These are phyloP conservation scores for Fomitopsis betulina DNA, from an alignment of 1,284 basidiomycete species.

Conservation along the genomic window DNA sequence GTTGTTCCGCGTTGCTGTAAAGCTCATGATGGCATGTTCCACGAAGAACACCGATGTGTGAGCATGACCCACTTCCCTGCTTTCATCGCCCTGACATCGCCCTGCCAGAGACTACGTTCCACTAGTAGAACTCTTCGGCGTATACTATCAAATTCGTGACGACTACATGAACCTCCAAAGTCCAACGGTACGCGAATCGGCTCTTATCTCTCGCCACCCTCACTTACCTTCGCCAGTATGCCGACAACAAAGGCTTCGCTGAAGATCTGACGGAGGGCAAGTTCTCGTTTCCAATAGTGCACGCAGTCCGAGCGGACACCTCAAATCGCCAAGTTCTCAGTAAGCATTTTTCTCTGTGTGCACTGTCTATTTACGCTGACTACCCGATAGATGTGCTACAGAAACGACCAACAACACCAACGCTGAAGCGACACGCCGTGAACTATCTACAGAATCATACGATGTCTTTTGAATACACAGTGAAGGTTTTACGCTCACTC, in stretches of 20 bases:
- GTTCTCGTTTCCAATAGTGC: constrained; percentile 92
- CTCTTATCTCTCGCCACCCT: neutral
- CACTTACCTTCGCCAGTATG: constrained; percentile 55
- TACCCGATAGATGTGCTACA: constrained; percentile 72
- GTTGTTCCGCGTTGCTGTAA: constrained; percentile 88
- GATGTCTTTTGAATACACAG: constrained; percentile 47
- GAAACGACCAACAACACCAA: constrained; percentile 78
- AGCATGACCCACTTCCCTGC: constrained; percentile 21
- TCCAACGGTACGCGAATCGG: constrained; percentile 49
- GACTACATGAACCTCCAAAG: constrained; percentile 97
- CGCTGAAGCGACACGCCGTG: constrained; percentile 76
- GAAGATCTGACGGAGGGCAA: constrained; percentile 96
- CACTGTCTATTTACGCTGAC: neutral
- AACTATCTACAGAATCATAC: constrained; percentile 68
- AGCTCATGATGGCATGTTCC: constrained; percentile 92
- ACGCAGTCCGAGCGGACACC: constrained; percentile 76
- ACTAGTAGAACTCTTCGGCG: constrained; percentile 90
- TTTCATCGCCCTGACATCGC: neutral
- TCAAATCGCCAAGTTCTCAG: constrained; percentile 78
- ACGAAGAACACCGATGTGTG: constrained; percentile 62
- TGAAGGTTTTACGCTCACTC: constrained; percentile 56
- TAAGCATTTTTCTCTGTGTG: constrained; percentile 34
- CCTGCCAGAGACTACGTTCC: constrained; percentile 79
- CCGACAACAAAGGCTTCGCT: constrained; percentile 88
- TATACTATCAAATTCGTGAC: constrained; percentile 95